These are phyloP conservation scores for Pyrenophora seminiperda DNA, from an alignment of 2,329 filamentous ascomycete genomes.

Conservation along the genomic window DNA sequence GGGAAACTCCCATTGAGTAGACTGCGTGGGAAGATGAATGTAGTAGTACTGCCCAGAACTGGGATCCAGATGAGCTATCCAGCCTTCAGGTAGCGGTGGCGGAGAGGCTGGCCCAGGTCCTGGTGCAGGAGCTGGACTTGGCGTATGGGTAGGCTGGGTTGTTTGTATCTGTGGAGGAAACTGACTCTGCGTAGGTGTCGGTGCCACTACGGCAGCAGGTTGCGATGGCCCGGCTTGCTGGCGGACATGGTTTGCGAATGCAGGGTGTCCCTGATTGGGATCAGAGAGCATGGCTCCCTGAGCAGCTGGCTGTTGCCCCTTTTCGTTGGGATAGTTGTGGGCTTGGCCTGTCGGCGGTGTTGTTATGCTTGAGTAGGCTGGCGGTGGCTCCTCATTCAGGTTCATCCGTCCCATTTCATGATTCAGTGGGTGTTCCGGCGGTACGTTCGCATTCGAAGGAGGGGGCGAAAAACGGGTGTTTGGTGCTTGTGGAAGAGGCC, in stretches of 20 bases:
- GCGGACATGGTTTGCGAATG: constrained; percentile 83
- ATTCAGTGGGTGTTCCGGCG: constrained; percentile 71
- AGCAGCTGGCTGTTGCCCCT: constrained; percentile 57
- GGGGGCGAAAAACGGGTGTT: constrained; percentile 33
- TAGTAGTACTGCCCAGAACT: constrained; percentile 99
- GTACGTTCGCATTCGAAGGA: constrained; percentile 26
- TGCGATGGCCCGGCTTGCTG: constrained; percentile 54
- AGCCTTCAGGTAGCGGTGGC: constrained; percentile 92
- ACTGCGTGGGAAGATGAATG: constrained; percentile 92
- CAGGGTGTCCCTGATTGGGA: constrained; percentile 71
- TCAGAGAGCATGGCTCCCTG: constrained; percentile 42
- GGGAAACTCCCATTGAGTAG: constrained; percentile 98
- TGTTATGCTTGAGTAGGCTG: constrained; percentile 85
- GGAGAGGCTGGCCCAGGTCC: constrained; percentile 75
- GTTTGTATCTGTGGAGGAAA: constrained; percentile 32
- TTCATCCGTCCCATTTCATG: constrained; percentile 85
- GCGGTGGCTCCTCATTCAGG: constrained; percentile 81
- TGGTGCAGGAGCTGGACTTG: constrained; percentile 61
- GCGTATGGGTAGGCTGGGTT: constrained; percentile 39
- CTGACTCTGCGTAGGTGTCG: constrained; percentile 38
- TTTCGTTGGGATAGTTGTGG: constrained; percentile 76
- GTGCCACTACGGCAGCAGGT: constrained; percentile 40
- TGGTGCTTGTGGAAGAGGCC: constrained; percentile 38
- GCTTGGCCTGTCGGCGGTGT: constrained; percentile 47
- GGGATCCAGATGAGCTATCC: constrained; percentile 95